Evolutionary conservation across 176 grass and related monocot species (phyloP).

Genomic region (Guadua angustifolia): DNA sequence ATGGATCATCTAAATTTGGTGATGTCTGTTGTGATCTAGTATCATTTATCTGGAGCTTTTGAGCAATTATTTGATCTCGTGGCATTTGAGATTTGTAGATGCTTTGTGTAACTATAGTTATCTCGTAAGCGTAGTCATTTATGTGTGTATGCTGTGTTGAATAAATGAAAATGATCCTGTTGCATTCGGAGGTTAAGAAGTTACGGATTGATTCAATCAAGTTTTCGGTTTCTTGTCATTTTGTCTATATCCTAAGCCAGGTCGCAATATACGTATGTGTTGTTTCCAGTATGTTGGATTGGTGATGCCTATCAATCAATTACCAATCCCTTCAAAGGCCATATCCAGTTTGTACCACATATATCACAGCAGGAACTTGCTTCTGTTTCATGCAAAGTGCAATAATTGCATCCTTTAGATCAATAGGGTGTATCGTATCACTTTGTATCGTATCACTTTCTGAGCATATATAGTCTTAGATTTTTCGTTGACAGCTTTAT

Average conservation of each 20-base stretch:
- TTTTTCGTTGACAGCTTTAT: constrained; percentile 38
- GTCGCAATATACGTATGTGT: not conserved
- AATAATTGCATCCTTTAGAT: constrained; percentile 27
- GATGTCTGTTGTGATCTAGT: not conserved
- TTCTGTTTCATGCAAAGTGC: constrained; percentile 21
- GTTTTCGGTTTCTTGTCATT: not conserved
- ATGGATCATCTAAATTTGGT: not conserved
- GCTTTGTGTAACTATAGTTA: not conserved
- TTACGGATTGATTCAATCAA: not conserved
- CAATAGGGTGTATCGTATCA: not conserved
- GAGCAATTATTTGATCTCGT: not conserved
- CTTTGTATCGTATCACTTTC: not conserved
- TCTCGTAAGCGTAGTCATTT: not conserved
- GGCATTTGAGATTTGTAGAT: not conserved
- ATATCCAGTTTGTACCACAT: constrained; percentile 37
- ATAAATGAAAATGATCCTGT: constrained; percentile 8
- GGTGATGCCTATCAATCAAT: constrained; percentile 22
- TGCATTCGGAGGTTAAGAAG: constrained; percentile 30
- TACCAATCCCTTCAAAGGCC: constrained; percentile 34
- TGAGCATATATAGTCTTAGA: constrained; percentile 10
- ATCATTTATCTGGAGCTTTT: not conserved
- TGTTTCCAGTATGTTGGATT: not conserved
- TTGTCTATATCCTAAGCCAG: constrained; percentile 25
- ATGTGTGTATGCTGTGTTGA: not conserved
- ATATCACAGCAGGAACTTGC: not conserved